These are phyloP conservation scores for Eucommia ulmoides DNA, from an alignment of 257 asterid species.

Conservation along the genomic window DNA sequence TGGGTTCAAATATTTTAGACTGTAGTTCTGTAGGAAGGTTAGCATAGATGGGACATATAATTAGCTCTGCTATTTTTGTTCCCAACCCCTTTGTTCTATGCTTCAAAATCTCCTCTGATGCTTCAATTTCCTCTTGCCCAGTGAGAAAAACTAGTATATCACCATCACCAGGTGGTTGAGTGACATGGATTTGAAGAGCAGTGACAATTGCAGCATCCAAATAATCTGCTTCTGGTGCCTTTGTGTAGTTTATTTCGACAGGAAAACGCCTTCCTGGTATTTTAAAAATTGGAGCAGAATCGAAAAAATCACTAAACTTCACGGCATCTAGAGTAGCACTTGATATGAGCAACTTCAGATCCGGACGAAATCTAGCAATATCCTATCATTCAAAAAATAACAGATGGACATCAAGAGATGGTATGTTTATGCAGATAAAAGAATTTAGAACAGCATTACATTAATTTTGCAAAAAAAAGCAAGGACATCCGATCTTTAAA, in stretches of 20 bases:
- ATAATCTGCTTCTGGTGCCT: slow-evolving; percentile 98
- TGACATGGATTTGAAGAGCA: slow-evolving; percentile 2
- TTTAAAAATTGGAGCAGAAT: slow-evolving; percentile 59
- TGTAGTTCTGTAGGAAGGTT: slow-evolving; percentile 57
- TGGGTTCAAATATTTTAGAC: slow-evolving; percentile 55
- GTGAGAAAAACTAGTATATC: slow-evolving; percentile 80
- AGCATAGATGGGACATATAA: slow-evolving; percentile 59
- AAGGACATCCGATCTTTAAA: not conserved
- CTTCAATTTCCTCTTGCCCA: slow-evolving; percentile 64
- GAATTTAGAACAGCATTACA: not conserved
- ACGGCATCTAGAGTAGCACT: slow-evolving; percentile 93
- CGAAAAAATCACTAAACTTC: slow-evolving; percentile 69
- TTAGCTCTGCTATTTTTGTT: slow-evolving; percentile 58
- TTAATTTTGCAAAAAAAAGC: no score
- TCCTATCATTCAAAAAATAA: not conserved
- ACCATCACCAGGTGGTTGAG: slow-evolving; percentile 16
- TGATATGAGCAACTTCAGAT: slow-evolving; percentile 57
- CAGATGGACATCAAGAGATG: not conserved
- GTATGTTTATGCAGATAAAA: not conserved
- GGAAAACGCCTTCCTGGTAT: slow-evolving; percentile 96
- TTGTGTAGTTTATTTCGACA: slow-evolving; percentile 80
- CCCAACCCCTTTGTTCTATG: slow-evolving; percentile 59
- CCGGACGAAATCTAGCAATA: not conserved
- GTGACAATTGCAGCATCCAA: slow-evolving; percentile 3
- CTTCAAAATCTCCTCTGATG: slow-evolving; percentile 53